Conservation (phyloP, 2,329 filamentous ascomycete species). For the Fonsecaea erecta region DNA sequence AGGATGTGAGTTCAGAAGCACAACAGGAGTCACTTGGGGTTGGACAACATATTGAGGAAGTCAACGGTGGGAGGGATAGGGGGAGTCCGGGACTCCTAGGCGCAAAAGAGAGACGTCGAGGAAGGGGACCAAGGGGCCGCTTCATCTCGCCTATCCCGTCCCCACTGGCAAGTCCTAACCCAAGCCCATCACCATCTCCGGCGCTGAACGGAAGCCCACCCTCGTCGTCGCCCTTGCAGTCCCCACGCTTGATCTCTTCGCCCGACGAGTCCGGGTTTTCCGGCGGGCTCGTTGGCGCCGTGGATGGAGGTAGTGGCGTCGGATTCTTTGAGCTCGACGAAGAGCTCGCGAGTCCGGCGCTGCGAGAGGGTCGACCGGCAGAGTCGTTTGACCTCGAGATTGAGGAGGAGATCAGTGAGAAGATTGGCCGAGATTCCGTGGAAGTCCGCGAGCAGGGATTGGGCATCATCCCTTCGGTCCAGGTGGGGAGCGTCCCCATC, state of each 20-base stretch:
- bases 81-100: conserved; percentile 1
- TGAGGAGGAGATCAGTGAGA: conserved; percentile 12
- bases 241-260: conserved; percentile 7
- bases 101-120: conserved; percentile 15
- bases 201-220: conserved; percentile 24
- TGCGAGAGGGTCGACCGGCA: conserved; percentile 23
- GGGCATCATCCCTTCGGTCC: background rate
- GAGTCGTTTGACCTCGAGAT: conserved; percentile 12
- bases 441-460: conserved; percentile 2
- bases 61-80: background rate
- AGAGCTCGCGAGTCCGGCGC: conserved; percentile 33
- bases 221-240: background rate
- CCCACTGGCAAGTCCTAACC: conserved; percentile 19
- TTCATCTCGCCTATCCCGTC: conserved; percentile 28
- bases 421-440: conserved; percentile 4
- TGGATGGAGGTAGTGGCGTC: conserved; percentile 31
- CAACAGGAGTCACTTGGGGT: background rate
- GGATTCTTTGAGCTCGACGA: conserved; percentile 39
- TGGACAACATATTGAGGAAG: background rate
- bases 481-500: conserved; percentile 35
- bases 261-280: conserved; percentile 25
- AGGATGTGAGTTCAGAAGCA: background rate
- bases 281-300: conserved; percentile 19
- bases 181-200: conserved; percentile 25
- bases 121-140: conserved; percentile 10